Evolutionary conservation across 2,329 filamentous ascomycete species (phyloP).

Genomic region (Apiospora arundinis): DNA sequence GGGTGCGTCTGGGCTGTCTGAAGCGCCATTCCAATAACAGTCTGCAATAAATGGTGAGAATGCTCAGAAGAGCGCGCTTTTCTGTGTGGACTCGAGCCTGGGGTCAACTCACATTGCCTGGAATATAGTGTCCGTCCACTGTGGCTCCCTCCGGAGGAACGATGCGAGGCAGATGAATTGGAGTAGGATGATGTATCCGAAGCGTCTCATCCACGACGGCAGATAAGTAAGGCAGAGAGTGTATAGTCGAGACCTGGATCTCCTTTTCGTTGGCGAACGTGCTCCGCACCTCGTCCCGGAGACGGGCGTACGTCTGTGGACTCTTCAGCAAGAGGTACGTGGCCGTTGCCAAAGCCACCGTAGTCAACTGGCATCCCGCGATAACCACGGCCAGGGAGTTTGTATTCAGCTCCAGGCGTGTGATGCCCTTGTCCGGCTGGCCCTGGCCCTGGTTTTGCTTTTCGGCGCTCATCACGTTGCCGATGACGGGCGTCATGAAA

Average conservation of each 20-base stretch:
- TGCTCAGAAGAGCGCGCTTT: no score
- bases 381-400: conserved; percentile 20
- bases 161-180: conserved; percentile 30
- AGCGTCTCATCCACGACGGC: conserved; percentile 49
- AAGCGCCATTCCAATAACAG: neutral
- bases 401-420: neutral
- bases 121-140: conserved; percentile 29
- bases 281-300: conserved; percentile 46
- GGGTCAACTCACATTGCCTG: conserved; percentile 10
- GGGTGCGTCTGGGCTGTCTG: neutral
- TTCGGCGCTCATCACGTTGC: no score
- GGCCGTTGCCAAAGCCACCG: conserved; percentile 47
- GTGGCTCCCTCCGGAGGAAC: conserved; percentile 27
- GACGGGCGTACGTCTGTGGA: conserved; percentile 36
- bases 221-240: conserved; percentile 44
- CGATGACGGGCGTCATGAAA: no score
- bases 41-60: no score
- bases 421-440: neutral
- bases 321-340: conserved; percentile 47
- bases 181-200: conserved; percentile 45
- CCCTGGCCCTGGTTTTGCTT: neutral
- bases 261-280: conserved; percentile 44
- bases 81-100: no score
- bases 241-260: conserved; percentile 42
- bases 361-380: conserved; percentile 54